These are phyloP conservation scores for Globisporangium viniferum DNA, from an alignment of 352 stramenopile species.

Conservation along the genomic window DNA sequence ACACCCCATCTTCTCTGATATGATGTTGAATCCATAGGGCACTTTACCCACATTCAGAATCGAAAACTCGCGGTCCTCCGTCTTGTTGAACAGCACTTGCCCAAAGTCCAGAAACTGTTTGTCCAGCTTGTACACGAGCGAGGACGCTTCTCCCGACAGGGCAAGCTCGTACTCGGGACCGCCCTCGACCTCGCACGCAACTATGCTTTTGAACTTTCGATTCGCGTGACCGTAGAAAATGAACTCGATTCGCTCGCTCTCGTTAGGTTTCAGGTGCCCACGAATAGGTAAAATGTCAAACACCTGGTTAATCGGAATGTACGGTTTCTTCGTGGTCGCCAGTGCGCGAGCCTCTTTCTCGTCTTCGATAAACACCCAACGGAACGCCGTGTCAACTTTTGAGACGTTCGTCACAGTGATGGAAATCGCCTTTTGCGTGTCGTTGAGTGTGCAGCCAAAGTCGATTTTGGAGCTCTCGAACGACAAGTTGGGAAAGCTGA, in stretches of 20 bases:
- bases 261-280: conserved; percentile 75
- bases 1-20: conserved; percentile 32
- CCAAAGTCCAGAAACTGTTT: conserved; percentile 92
- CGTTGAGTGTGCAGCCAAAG: conserved; percentile 95
- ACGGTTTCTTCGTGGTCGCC: conserved; percentile 72
- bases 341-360: conserved; percentile 59
- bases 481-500: conserved; percentile 93
- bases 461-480: conserved; percentile 90
- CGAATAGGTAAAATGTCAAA: conserved; percentile 95
- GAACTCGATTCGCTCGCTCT: conserved; percentile 92
- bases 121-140: conserved; percentile 90
- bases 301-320: conserved; percentile 91
- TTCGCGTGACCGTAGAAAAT: conserved; percentile 93
- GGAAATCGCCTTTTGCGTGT: conserved; percentile 89
- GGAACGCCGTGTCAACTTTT: conserved; percentile 85
- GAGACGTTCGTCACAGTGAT: conserved; percentile 89
- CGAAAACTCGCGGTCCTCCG: conserved; percentile 89
- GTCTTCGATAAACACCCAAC: conserved; percentile 95
- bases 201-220: conserved; percentile 84
- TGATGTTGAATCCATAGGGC: conserved; percentile 82
- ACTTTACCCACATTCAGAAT: conserved; percentile 94
- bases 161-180: conserved; percentile 92
- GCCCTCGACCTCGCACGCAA: conserved; percentile 92
- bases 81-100: conserved; percentile 91
- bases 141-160: conserved; percentile 89